Evolutionary conservation across 106 monocot species (phyloP).

Genomic region (Xerophyta viscosa): DNA sequence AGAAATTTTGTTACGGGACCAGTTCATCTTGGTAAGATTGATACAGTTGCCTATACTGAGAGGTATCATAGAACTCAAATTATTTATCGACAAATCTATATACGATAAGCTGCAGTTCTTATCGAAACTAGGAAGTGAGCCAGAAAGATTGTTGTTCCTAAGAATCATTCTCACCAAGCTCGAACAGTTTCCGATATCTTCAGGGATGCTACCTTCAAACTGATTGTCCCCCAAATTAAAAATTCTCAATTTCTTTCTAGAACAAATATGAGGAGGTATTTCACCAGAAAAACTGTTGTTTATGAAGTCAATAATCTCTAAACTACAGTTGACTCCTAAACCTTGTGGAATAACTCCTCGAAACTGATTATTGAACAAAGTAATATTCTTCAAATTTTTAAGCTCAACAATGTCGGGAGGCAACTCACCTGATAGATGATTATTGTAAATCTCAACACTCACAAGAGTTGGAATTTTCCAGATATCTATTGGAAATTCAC

Average conservation of each 20-base stretch:
- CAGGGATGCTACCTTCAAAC: slow-evolving; percentile 54
- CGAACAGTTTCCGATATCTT: slow-evolving; percentile 38
- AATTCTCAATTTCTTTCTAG: slow-evolving; percentile 20
- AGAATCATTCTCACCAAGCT: slow-evolving; percentile 57
- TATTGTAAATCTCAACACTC: slow-evolving; percentile 43
- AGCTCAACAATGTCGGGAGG: slow-evolving; percentile 47
- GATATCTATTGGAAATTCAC: slow-evolving; percentile 59
- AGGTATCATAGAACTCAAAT: slow-evolving; percentile 44
- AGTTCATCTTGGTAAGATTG: slow-evolving; percentile 49
- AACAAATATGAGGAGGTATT: slow-evolving; percentile 62
- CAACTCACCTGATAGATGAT: slow-evolving; percentile 49
- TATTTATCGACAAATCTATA: slow-evolving; percentile 52
- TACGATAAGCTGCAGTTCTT: slow-evolving; percentile 22
- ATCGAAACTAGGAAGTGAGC: slow-evolving; percentile 39
- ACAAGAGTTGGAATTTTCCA: slow-evolving; percentile 55
- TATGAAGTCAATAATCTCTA: slow-evolving; percentile 45
- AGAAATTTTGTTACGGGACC: slow-evolving; percentile 49
- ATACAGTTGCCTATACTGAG: slow-evolving; percentile 45
- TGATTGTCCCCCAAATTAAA: slow-evolving; percentile 53
- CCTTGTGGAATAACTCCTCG: slow-evolving; percentile 57
- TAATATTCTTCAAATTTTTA: slow-evolving; percentile 46
- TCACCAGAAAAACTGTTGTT: slow-evolving; percentile 55
- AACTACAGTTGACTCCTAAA: slow-evolving; percentile 44
- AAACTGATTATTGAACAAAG: slow-evolving; percentile 53
- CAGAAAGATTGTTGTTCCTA: slow-evolving; percentile 44